Base-by-base conservation (phyloP, 768 basidiomycete genomes). In the Dacryopinax primogenitus region DNA sequence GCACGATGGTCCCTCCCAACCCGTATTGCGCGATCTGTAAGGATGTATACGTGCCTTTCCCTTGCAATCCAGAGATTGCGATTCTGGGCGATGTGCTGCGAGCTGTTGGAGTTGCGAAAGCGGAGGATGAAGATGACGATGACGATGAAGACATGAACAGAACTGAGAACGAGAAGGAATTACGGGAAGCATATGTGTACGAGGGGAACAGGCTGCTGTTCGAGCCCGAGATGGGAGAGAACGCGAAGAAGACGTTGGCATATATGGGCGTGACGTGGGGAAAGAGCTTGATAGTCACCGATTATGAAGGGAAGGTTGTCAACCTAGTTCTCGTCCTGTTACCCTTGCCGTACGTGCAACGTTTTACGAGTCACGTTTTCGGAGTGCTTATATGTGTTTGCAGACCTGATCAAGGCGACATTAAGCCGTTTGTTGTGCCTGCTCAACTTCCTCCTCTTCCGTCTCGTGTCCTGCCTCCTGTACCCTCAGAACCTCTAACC, bases 171-270 rank as follows among this genome's bases (percentile, higher is more conserved):
- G 75, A 78, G 71, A 70, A 78, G 72, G 77, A 76, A 2, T 71
- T 73, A 51, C 71, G 78, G n/a, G 86, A 89, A 47, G 84, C 93
- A 12, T 87, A 84, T 69, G 87, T 94, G 35, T 90, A 86, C 70
- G 91, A 97, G 74, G 92, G 89, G 58, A 86, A 87, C 70, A 81
- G 93, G 45, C 75, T 99, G 47, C 76, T 99, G 64, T 87, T 85
- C 68, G 96, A 98, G 71, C 91, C 92, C 6, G 95, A 98, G 72
- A 95, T 88, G 81, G 87, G 91, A 51, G 94, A 97, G 70, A 97
- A 97, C 70, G 72, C 83, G 67, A 86, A 82, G 1, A 81, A 87
- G 67, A 92, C 90, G 58, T 73, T 99, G 69, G 88, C 84, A 68
- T 89, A 90, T 69, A 71, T 98, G 64, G 87, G 83, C 58, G 84